These are phyloP conservation scores for Hyphodiscus sp. DNA, from an alignment of 2,329 filamentous ascomycete genomes.

Conservation along the genomic window DNA sequence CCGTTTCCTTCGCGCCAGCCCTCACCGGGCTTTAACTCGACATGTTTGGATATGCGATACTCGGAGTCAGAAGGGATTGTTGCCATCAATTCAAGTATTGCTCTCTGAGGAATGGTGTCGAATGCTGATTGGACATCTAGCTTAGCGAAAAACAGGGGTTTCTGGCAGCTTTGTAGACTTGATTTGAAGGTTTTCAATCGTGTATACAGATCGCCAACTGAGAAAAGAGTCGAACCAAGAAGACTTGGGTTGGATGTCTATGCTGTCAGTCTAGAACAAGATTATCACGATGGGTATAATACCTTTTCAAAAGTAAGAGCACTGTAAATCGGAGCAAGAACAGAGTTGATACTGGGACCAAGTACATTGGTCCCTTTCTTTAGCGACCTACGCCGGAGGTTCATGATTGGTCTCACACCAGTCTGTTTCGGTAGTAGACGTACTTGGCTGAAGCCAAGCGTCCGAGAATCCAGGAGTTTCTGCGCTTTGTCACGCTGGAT, in stretches of 20 bases:
- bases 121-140: constrained; percentile 89
- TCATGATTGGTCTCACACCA: constrained; percentile 79
- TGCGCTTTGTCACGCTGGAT: constrained; percentile 52
- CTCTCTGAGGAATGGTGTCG: constrained; percentile 84
- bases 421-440: constrained; percentile 75
- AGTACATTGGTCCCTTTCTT: constrained; percentile 48
- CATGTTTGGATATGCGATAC: constrained; percentile 70
- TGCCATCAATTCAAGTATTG: constrained; percentile 60
- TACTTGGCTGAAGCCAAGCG: constrained; percentile 70
- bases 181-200: constrained; percentile 65
- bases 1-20: constrained; percentile 10
- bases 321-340: constrained; percentile 68
- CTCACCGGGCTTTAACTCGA: constrained; percentile 54
- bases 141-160: constrained; percentile 77
- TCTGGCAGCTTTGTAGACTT: constrained; percentile 33
- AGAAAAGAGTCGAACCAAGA: constrained; percentile 77
- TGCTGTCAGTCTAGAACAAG: constrained; percentile 13
- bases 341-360: constrained; percentile 60
- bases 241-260: constrained; percentile 45
- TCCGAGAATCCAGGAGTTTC: constrained; percentile 51
- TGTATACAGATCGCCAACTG: constrained; percentile 71
- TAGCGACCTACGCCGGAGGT: constrained; percentile 62
- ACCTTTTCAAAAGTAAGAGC: constrained; percentile 76
- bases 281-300: constrained; percentile 9
- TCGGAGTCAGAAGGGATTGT: constrained; percentile 48